Base-by-base conservation (phyloP, 768 basidiomycete genomes). In the Hygrocybe coccinea region DNA sequence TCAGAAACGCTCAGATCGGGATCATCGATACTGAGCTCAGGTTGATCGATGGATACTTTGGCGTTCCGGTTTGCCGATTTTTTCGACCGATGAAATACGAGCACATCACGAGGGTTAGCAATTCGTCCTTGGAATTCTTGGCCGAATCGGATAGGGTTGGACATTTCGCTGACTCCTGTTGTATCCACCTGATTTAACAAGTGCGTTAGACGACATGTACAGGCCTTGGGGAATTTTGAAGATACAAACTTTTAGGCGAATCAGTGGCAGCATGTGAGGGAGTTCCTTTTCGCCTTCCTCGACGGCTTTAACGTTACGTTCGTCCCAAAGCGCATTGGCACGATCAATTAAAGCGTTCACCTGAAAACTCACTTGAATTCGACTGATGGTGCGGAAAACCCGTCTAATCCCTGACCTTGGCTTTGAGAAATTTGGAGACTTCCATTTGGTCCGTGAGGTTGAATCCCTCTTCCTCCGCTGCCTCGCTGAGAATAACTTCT, bases 131-230 rank as follows among this genome's bases (percentile, higher is more conserved):
- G 82, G 69, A 97, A 97, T 67, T 95, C 91, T 67, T 95, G 94
- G 1, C 97, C 95, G 67, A 99, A 97, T 9, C 97, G 87, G 50
- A 95, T 87, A 21, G 95, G 95, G 68, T 99, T 99, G 52, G 89
- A 92, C 73, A 92, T 92, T 63, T 91, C 89, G 55, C 83, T 84
- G 7, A 93, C 89, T 41, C 88, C 90, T 0, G 95, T 91, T 0
- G 92, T 95, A 66, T 95, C 92, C 15, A 95, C 92, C 88, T 86
- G 35, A 24, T 37, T 9, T 14, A 25, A 33, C n/a, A 19, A 12
- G 6, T 17, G 10, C 24, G 9, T 24, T 9, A 50, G 35, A 14
- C 36, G 33, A 37, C 1, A 33, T 49, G 19, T 5, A 48, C 36
- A 49, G 14, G n/a, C n/a, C n/a, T n/a, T n/a, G n/a, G n/a, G n/a